Evolutionary conservation across 192 early-diverging fungal genomes (phyloP), one percentile per base, ranked within the genome.

Genomic region (Gonapodya sp.): DNA sequence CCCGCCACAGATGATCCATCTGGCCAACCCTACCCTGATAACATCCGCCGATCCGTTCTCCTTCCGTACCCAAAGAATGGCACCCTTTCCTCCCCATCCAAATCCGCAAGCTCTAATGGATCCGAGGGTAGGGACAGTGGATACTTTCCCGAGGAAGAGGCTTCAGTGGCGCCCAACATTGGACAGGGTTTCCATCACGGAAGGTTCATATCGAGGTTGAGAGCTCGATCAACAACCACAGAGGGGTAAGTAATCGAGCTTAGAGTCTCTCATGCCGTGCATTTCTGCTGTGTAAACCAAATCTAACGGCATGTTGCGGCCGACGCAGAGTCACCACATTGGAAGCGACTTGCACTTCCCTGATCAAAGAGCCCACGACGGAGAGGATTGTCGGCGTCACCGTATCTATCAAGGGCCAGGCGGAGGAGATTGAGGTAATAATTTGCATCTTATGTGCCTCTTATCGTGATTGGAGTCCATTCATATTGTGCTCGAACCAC

Each of bases 111-210:
- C 8, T 8, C 8, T 16, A 24, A 8, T 24, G 8, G 46, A 24
- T 64, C 46, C 46, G 46, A 64, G 24, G 46, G 8, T 24, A 64
- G 46, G 24, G 46, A 64, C 24, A 64, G 46, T 24, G 46, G 46
- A 24, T 64, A 64, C 46, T 64, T 64, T 24, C 24, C 46, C 24
- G 46, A 64, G 46, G 8, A 64, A 8, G 46, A 64, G 8, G 46
- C 46, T 8, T 8, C 24, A 24, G 8, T 64, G 46, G 75, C 18
- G 8, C 75, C 2, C 2, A 34, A 18, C 30, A 33, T 77, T 18
- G 96, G 97, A 36, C 81, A 85, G 31, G 93, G 94, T 16, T 99
- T 99, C 85, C 97, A 99, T 81, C 96, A 99, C 37, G 97, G 97
- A 0, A 88, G 94, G 79, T 93, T 99, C 78, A 92, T 99, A 73